phyloP scores from a whole-genome alignment of 257 asterid genomes.

The Apocynum venetum region DNA sequence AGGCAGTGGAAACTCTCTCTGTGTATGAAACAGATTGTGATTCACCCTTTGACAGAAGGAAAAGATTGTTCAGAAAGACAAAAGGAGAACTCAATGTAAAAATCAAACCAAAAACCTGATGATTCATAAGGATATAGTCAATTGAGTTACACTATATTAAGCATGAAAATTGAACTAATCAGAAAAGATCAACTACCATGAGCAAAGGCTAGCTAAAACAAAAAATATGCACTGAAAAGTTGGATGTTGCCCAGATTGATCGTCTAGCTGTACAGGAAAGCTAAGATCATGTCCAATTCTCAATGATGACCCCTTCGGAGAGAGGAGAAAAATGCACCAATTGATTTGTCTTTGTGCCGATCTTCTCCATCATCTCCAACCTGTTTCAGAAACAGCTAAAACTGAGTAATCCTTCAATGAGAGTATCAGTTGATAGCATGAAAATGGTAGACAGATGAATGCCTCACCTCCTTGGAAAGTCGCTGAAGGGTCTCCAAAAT shows the following conservation, averaged over 20 bases:
- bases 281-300: neutral
- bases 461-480: slow-evolving; percentile 36
- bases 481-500: slow-evolving; percentile 34
- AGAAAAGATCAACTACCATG: neutral
- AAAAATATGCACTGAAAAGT: neutral
- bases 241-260: neutral
- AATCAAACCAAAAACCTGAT: neutral
- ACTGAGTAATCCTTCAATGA: neutral
- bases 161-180: neutral
- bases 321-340: slow-evolving; percentile 33
- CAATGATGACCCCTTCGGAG: slow-evolving; percentile 39
- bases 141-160: neutral
- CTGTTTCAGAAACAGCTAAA: slow-evolving; percentile 18
- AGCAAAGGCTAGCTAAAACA: slow-evolving; percentile 5
- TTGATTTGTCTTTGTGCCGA: slow-evolving; percentile 34
- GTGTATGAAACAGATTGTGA: neutral
- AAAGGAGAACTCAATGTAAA: neutral
- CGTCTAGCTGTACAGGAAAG: neutral
- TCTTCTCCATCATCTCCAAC: slow-evolving; percentile 38
- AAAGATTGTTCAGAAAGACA: neutral
- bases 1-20: neutral
- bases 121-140: neutral
- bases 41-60: neutral
- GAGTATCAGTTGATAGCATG: too few species aligned
- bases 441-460: neutral